Evolutionary conservation across 176 grass and related monocot species (phyloP).

Genomic region (Oryza punctata): DNA sequence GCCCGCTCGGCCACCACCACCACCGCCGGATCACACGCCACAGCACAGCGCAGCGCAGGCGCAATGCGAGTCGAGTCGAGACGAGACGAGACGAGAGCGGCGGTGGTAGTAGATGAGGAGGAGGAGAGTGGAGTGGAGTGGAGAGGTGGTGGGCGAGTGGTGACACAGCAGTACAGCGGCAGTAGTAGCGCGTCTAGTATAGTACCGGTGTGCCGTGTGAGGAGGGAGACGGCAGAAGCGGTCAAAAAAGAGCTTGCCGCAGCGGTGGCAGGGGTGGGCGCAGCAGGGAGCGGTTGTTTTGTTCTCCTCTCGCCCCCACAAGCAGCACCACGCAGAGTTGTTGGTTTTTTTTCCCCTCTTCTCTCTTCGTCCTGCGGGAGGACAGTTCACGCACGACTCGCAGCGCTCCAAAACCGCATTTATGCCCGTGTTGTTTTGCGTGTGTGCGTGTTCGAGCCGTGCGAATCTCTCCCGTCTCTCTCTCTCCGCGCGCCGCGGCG

Average conservation of each 20-base stretch:
- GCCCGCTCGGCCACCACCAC: not conserved
- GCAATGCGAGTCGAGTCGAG: constrained; percentile 30
- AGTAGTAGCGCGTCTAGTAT: constrained; percentile 7
- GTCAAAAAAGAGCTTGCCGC: constrained; percentile 60
- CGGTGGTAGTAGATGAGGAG: not conserved
- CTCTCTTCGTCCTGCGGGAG: not conserved
- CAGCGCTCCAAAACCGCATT: constrained; percentile 61
- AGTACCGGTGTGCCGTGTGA: too few relatives aligned
- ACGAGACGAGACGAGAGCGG: not conserved
- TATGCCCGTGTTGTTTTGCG: constrained; percentile 49
- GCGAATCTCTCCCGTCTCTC: constrained; percentile 24
- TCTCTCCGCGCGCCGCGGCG: not conserved
- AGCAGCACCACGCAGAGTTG: not conserved
- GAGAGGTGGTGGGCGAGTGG: constrained; percentile 24
- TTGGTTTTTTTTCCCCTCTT: not conserved
- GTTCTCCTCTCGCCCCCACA: not conserved
- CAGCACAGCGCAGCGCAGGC: not conserved
- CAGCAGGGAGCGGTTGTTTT: constrained; percentile 39
- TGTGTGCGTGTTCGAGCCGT: constrained; percentile 27
- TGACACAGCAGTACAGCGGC: not conserved
- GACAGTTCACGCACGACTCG: constrained; percentile 48
- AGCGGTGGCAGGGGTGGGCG: not conserved
- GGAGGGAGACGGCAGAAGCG: constrained; percentile 13
- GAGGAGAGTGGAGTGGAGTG: not conserved
- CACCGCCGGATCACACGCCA: constrained; percentile 15